Base-by-base conservation (phyloP, 768 basidiomycete species). In the Pisolithus sp. region DNA sequence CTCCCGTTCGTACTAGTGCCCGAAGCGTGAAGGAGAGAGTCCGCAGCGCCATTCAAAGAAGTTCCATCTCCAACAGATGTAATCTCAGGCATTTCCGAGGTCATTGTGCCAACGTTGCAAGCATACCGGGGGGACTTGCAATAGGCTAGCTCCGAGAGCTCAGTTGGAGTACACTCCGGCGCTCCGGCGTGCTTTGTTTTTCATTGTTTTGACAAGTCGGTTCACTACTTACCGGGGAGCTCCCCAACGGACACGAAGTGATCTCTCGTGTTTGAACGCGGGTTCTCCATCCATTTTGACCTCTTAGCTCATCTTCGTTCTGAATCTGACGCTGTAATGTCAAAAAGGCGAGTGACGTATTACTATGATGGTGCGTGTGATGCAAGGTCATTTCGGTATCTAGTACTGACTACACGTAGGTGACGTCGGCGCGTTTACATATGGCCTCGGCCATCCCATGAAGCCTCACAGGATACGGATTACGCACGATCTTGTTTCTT, bases 401-500 rank as follows among this genome's bases (percentile, higher is more conserved):
- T 52, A 31, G 49, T 24, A 52, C 38, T 50, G 42, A 51, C 46
- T 9, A 41, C 23, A 18, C 24, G 46, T 53, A 91, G 88, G 74
- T 48, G 87, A 91, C 57, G 79, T 89, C 26, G 83, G 83, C 21
- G 71, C 79, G 30, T 85, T 87, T 63, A 87, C 88, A 1, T 95
- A 92, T 64, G 92, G 91, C 36, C 73, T 87, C 48, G 86, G 86
- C 3, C 94, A 96, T 59, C 88, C 88, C 44, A 96, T 97, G 92
- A 96, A 97, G 69, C 95, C 95, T 0, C 92, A 95, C 64, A 77
- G 95, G 36, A 95, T 98, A 73, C 80, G 87, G 48, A 86, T 99
- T 68, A 89, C 94, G 0, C 93, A 99, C 65, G 89, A 95, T 58
- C 73, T 99, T 48, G 83, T 97, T 30, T 79, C 84, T 13, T 86